A percentile compares a stretch with the other conserved stretches of the same genome.
phyloP scores from a whole-genome alignment of 73 alveolate genomes.

The Tetrahymena borealis region DNA sequence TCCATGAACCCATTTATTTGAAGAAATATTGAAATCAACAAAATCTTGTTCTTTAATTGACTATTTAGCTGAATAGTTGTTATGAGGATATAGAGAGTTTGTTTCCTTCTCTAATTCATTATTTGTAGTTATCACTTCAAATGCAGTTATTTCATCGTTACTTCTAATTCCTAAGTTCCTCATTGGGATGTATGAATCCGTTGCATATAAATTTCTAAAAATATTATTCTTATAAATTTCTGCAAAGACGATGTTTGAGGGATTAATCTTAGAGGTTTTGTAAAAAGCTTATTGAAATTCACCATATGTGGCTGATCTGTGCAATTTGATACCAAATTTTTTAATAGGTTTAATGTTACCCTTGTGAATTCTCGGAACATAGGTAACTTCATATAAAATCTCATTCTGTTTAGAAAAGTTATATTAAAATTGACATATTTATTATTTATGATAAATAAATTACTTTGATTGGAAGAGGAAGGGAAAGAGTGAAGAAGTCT shows the following conservation, averaged over 20 bases:
- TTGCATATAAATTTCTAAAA: not conserved
- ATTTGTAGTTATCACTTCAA: not conserved
- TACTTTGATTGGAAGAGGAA: slow-evolving; percentile 43
- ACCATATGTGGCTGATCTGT: slow-evolving; percentile 7
- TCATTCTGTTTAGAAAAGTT: not conserved
- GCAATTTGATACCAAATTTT: slow-evolving; percentile 29
- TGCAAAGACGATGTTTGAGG: slow-evolving; percentile 5
- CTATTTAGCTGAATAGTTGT: not conserved
- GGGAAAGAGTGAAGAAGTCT: slow-evolving; percentile 29
- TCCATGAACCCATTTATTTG: not conserved
- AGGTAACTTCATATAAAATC: not conserved
- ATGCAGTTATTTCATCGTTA: not conserved
- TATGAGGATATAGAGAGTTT: not conserved
- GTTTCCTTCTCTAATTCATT: not conserved
- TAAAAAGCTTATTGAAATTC: slow-evolving; percentile 14
- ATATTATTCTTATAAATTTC: slow-evolving; percentile 24
- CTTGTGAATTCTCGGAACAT: slow-evolving; percentile 6
- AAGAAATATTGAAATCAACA: not conserved
- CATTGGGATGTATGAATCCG: not conserved
- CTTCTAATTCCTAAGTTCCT: slow-evolving; percentile 9
- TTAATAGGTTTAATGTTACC: not conserved
- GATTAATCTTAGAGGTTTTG: slow-evolving; percentile 9
- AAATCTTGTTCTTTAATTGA: not conserved
- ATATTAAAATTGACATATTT: not conserved
- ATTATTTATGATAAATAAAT: not conserved